Percentiles rank a stretch among this genome's conserved stretches.
Evolutionary conservation across 345 rosid species (phyloP).

Genomic region (Bruguiera sexangula): DNA sequence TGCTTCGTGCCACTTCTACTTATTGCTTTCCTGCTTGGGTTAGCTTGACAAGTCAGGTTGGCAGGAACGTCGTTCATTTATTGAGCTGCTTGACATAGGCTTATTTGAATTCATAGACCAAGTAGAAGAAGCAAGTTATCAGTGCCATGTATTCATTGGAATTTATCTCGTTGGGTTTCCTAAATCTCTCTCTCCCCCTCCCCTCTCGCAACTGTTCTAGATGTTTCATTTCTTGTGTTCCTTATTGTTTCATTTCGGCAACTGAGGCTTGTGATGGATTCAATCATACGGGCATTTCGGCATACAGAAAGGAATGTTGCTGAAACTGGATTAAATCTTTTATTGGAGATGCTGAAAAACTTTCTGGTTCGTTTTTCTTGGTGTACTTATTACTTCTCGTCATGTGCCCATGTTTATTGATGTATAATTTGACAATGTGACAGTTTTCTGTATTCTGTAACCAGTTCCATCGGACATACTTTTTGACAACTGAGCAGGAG

Average conservation of each 20-base stretch:
- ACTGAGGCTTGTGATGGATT: slow-evolving; percentile 96
- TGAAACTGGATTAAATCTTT: slow-evolving; percentile 88
- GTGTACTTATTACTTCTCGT: neutral
- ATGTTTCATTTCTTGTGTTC: neutral
- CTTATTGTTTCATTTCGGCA: slow-evolving; percentile 46
- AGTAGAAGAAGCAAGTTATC: too few relatives aligned
- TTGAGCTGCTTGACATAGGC: neutral
- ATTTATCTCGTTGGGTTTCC: neutral
- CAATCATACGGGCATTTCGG: slow-evolving; percentile 99
- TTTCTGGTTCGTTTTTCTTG: slow-evolving; percentile 54
- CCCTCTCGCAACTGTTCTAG: neutral
- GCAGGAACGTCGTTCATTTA: slow-evolving; percentile 16
- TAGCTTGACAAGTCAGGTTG: slow-evolving; percentile 86
- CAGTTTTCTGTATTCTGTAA: slow-evolving; percentile 70
- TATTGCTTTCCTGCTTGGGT: slow-evolving; percentile 92
- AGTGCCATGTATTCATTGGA: neutral
- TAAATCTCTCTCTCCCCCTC: neutral
- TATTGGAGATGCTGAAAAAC: slow-evolving; percentile 91
- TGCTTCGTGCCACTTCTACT: slow-evolving; percentile 94
- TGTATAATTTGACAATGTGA: slow-evolving; percentile 19
- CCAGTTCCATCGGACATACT: slow-evolving; percentile 72
- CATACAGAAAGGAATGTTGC: slow-evolving; percentile 99
- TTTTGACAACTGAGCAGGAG: slow-evolving; percentile 80
- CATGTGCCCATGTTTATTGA: slow-evolving; percentile 17
- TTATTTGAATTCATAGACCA: neutral